Conservation (phyloP, 371 early-diverging fungal species). For the Haplosporangium sp. region DNA sequence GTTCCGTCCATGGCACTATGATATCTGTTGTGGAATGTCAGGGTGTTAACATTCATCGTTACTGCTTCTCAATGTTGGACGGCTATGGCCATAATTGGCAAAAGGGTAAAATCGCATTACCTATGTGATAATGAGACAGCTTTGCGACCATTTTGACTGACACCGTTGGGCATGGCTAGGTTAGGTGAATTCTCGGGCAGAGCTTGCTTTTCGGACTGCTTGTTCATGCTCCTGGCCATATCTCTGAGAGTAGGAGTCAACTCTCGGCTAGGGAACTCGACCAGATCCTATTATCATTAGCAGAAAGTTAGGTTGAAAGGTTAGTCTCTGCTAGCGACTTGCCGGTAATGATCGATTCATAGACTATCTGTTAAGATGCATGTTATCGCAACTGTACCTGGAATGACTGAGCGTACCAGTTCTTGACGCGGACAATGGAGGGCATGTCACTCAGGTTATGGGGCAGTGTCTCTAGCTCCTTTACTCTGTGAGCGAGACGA, state of each 20-base stretch:
- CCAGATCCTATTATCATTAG: constrained; percentile 65
- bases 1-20: constrained; percentile 67
- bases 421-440: constrained; percentile 89
- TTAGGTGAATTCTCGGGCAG: constrained; percentile 74
- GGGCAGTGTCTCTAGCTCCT: constrained; percentile 94
- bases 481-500: constrained; percentile 95
- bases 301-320: background rate
- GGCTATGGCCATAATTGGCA: background rate
- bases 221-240: constrained; percentile 41
- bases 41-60: too few species aligned
- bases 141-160: constrained; percentile 43
- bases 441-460: constrained; percentile 89
- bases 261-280: constrained; percentile 76
- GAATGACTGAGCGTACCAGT: constrained; percentile 96
- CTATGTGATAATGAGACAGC: constrained; percentile 52
- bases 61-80: background rate
- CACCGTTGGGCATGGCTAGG: constrained; percentile 59
- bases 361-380: background rate
- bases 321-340: too few species aligned
- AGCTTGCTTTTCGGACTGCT: constrained; percentile 48
- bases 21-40: constrained; percentile 59
- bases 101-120: background rate
- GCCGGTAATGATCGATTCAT: too few species aligned
- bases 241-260: constrained; percentile 58
- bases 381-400: constrained; percentile 60